Percentiles rank a stretch among this genome's conserved stretches.
phyloP scores from a whole-genome alignment of 257 asterid species.

The Mitragyna speciosa region DNA sequence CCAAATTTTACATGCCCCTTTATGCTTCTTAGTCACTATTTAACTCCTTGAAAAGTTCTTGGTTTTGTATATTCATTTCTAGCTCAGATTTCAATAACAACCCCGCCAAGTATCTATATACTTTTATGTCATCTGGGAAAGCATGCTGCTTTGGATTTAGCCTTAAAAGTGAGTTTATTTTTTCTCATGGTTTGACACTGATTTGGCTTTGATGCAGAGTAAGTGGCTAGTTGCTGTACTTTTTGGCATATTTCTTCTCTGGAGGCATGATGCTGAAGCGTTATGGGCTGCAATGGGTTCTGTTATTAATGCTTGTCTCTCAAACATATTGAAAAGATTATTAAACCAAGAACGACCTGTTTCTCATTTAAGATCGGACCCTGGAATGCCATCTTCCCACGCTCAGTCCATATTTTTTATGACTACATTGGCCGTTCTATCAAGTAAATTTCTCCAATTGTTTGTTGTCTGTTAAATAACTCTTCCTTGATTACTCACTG shows the following conservation, averaged over 20 bases:
- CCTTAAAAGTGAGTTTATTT: neutral
- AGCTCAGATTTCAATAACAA: neutral
- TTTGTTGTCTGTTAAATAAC: neutral
- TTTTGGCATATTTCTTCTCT: constrained; percentile 40
- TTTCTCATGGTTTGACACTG: neutral
- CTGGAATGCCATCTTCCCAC: constrained; percentile 96
- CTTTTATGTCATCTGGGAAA: neutral
- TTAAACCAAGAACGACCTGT: constrained; percentile 76
- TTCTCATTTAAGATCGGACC: constrained; percentile 64
- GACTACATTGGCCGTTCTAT: constrained; percentile 39
- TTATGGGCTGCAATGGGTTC: constrained; percentile 71
- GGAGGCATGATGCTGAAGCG: constrained; percentile 73
- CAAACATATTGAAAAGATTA: constrained; percentile 45
- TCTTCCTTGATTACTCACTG: neutral
- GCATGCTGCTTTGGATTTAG: neutral
- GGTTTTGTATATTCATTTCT: neutral
- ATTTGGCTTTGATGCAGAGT: constrained; percentile 54
- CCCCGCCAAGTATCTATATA: neutral
- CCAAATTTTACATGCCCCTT: too few relatives aligned
- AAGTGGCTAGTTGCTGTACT: constrained; percentile 56
- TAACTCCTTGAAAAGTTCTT: neutral
- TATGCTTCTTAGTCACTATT: neutral
- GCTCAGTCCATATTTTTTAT: constrained; percentile 65
- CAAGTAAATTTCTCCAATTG: constrained; percentile 40
- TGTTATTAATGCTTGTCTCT: constrained; percentile 48